Evolutionary conservation across 2,329 filamentous ascomycete species (phyloP).

Genomic region (Lachnellula willkommii): DNA sequence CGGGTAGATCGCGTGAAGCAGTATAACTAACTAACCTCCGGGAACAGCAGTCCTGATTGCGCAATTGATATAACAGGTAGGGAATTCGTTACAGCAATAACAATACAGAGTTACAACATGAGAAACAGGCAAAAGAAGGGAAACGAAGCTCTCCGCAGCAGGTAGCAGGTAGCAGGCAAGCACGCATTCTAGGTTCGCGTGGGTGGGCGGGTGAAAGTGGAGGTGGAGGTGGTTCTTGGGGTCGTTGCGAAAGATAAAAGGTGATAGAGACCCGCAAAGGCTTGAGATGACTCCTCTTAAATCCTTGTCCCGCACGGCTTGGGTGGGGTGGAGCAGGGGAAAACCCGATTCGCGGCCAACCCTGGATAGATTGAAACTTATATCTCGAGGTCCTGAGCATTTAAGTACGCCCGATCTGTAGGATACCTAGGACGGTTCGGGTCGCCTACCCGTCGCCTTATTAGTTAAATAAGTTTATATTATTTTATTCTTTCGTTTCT

Average conservation of each 20-base stretch:
- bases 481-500: too few species aligned
- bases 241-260: not conserved
- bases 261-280: slow-evolving; percentile 1
- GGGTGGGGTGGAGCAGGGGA: not conserved
- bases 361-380: not conserved
- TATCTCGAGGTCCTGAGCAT: slow-evolving; percentile 5
- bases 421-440: slow-evolving; percentile 12
- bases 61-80: slow-evolving; percentile 7
- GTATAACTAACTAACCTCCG: slow-evolving; percentile 8
- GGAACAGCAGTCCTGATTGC: not conserved
- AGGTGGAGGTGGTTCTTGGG: not conserved
- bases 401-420: not conserved
- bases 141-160: not conserved
- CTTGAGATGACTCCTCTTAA: slow-evolving; percentile 10
- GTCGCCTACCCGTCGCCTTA: slow-evolving; percentile 15
- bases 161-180: slow-evolving; percentile 3
- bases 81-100: slow-evolving; percentile 16
- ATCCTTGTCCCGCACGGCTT: not conserved
- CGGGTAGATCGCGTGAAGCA: slow-evolving; percentile 1
- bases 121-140: slow-evolving; percentile 7
- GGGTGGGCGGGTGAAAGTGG: not conserved
- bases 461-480: not conserved
- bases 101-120: slow-evolving; percentile 1
- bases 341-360: slow-evolving; percentile 10
- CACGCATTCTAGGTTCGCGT: slow-evolving; percentile 4